A percentile compares a stretch with the other conserved stretches of the same genome.
Conservation (phyloP, 2,329 filamentous ascomycete species). For the Aspergillus sp. region DNA sequence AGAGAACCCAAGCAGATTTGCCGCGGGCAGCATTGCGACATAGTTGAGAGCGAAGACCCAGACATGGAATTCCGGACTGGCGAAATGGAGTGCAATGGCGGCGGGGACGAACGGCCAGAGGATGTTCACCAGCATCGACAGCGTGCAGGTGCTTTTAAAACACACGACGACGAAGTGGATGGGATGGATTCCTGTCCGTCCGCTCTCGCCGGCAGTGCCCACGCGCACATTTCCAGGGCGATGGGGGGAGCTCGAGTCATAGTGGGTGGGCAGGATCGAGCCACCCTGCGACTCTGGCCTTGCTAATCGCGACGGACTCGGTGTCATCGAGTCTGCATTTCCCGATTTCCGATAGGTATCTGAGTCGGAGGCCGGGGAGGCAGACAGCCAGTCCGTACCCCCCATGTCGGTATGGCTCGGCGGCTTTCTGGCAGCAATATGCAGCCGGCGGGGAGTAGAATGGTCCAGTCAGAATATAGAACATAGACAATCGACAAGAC, state of each 20-base stretch:
- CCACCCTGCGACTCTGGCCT: conserved; percentile 3
- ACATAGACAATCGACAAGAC: too few species aligned
- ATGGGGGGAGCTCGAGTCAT: conserved; percentile 10
- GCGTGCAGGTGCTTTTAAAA: conserved; percentile 53
- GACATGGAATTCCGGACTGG: conserved; percentile 47
- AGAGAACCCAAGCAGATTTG: conserved; percentile 66
- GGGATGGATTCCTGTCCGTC: conserved; percentile 56
- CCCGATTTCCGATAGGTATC: too few species aligned
- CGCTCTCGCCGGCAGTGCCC: conserved; percentile 52
- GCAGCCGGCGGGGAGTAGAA: too few species aligned
- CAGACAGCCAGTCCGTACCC: too few species aligned
- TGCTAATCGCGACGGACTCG: neutral
- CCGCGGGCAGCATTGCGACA: conserved; percentile 67
- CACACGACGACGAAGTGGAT: conserved; percentile 54
- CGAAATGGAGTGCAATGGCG: conserved; percentile 57
- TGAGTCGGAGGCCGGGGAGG: too few species aligned
- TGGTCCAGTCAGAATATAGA: too few species aligned
- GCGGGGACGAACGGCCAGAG: conserved; percentile 68
- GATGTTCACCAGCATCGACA: conserved; percentile 58
- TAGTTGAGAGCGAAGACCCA: conserved; percentile 63
- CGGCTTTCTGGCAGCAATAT: too few species aligned
- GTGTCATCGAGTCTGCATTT: too few species aligned
- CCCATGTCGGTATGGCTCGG: too few species aligned
- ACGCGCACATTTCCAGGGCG: conserved; percentile 23
- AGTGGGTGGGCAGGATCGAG: conserved; percentile 19